Conservation (phyloP, 306 rosid genomes). For the Carpinus fangiana region DNA sequence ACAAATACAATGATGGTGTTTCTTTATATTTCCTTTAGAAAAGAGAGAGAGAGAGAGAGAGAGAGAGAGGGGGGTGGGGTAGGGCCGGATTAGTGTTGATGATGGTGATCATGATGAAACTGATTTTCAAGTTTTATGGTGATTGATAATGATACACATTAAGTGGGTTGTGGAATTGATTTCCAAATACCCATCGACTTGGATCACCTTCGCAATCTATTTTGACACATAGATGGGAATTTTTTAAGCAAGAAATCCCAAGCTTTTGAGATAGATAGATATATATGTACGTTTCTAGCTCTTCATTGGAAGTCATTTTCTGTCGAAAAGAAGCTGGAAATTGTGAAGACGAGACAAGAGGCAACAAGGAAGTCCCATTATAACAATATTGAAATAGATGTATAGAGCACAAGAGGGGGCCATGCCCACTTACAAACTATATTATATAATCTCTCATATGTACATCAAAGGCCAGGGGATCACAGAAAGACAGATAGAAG, state of each 20-base stretch:
- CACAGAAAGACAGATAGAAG: conserved; percentile 1
- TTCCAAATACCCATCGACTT: background rate
- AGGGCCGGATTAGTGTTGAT: background rate
- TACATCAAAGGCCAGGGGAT: background rate
- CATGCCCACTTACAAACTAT: conserved; percentile 27
- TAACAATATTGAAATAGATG: conserved; percentile 33
- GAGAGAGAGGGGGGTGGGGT: background rate
- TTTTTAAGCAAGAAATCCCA: conserved; percentile 32
- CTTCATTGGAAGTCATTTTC: conserved; percentile 42
- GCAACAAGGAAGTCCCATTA: conserved; percentile 20
- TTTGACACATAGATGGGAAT: conserved; percentile 23
- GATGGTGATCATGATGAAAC: conserved; percentile 6
- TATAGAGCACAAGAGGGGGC: conserved; percentile 25
- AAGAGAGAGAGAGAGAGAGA: background rate
- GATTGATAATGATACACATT: background rate
- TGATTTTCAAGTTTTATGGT: background rate
- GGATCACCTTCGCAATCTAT: conserved; percentile 19
- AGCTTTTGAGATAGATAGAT: conserved; percentile 6
- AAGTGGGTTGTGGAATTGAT: conserved; percentile 24
- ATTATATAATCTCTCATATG: background rate
- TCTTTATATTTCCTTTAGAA: background rate
- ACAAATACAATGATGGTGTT: conserved; percentile 2
- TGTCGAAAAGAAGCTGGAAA: conserved; percentile 17
- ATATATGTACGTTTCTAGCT: conserved; percentile 24
- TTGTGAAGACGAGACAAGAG: conserved; percentile 31